Evolutionary conservation across 2,329 filamentous ascomycete species (phyloP), one percentile per base, ranked within the genome.

Genomic region (Xylariales sp.): DNA sequence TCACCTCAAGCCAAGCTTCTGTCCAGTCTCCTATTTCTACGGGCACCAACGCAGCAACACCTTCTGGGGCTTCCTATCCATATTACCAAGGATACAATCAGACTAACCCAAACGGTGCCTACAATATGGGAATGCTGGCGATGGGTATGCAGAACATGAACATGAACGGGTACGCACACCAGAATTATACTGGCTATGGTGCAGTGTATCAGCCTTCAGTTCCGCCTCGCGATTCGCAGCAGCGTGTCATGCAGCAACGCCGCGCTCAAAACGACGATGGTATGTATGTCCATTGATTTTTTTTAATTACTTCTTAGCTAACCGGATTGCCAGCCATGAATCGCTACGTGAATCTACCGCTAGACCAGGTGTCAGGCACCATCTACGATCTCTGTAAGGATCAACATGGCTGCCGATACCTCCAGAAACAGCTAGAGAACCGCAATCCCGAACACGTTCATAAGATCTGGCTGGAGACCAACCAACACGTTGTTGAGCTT

Each of bases 391-490:
- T 97, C 43, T 98, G 95, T 87, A 98, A 97, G 82, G 96, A 99
- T 77, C 96, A 99, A 82, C 94, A 99, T 80, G 96, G 96, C 67
- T 99, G 96, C 77, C 92, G 96, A 67, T 99, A 96, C 79, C 84
- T 99, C 64, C 96, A 99, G 83, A 96, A 97, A 85, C 97, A 98
- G 83, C 86, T 99, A 5, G 96, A 99, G 82, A 95, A 97, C 77
- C 91, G 91, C 74, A 90, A 91, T 73, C 87, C 91, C 5, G 91
- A 95, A 34, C 89, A 97, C 75, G 88, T 97, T 59, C 92, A 97
- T 79, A 90, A 94, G 84, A 98, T 99, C 79, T 99, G 97, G 85
- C 85, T 91, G 36, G 96, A 99, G 84, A 97, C 94, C 61, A 93
- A 95, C 78, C 87, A 92, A 77, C 94, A 98, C 79, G 94, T 99